These are phyloP conservation scores for Byssoonygena ceratinophila DNA, from an alignment of 2,329 filamentous ascomycete genomes.

Conservation along the genomic window DNA sequence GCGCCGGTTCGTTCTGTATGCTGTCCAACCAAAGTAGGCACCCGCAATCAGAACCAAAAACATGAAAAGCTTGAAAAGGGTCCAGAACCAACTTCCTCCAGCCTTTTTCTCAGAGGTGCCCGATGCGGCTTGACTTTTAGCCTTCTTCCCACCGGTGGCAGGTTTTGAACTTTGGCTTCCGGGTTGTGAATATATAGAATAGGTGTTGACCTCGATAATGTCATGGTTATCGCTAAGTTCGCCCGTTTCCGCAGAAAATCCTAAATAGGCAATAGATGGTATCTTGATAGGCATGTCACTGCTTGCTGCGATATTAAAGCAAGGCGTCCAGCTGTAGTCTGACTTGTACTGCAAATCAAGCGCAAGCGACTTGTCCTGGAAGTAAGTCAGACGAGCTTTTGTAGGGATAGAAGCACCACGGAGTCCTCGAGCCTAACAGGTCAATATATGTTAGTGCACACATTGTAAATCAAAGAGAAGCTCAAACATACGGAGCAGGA, in stretches of 20 bases:
- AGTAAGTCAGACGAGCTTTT: conserved; percentile 83
- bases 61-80: conserved; percentile 71
- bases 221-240: conserved; percentile 97
- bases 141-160: conserved; percentile 22
- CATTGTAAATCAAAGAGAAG: conserved; percentile 5
- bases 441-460: background rate
- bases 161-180: conserved; percentile 15
- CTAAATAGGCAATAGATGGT: conserved; percentile 58
- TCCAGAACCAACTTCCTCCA: conserved; percentile 54
- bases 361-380: conserved; percentile 84
- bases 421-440: conserved; percentile 63
- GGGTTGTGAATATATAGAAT: conserved; percentile 71
- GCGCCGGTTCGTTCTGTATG: conserved; percentile 58
- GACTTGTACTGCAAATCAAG: conserved; percentile 91
- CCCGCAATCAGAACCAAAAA: conserved; percentile 61
- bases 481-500: conserved; percentile 64
- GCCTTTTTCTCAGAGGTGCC: conserved; percentile 15
- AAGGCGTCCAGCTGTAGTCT: conserved; percentile 76
- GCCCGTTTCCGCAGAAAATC: conserved; percentile 67
- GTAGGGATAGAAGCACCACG: conserved; percentile 70
- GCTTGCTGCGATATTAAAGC: conserved; percentile 61
- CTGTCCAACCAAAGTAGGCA: conserved; percentile 74
- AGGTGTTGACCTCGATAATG: conserved; percentile 74
- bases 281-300: conserved; percentile 61
- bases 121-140: conserved; percentile 21